phyloP scores from a whole-genome alignment of 177 flowering plant species.

The Vitis hybrid region DNA sequence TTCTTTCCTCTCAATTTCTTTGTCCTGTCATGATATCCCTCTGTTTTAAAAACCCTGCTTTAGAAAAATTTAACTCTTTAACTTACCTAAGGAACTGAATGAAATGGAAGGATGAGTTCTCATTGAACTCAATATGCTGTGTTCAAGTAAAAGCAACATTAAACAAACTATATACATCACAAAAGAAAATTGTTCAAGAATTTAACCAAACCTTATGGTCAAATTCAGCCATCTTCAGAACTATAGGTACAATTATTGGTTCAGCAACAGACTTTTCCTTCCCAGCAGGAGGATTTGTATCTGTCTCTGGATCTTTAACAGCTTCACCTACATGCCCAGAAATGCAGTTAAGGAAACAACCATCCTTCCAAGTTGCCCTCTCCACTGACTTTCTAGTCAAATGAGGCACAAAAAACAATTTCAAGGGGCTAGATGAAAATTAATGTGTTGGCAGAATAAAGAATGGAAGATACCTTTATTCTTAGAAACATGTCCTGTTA shows the following conservation, averaged over 20 bases:
- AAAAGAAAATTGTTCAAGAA: neutral
- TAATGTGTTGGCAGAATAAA: neutral
- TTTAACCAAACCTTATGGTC: conserved; percentile 78
- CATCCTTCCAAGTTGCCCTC: neutral
- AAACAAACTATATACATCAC: neutral
- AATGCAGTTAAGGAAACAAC: conserved; percentile 4
- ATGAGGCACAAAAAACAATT: neutral
- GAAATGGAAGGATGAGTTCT: neutral
- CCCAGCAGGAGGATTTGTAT: conserved; percentile 24
- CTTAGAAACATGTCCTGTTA: conserved; percentile 32
- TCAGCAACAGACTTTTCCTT: conserved; percentile 68
- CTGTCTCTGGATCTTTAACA: conserved; percentile 32
- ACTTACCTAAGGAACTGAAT: too few relatives aligned
- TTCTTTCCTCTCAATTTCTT: too few relatives aligned
- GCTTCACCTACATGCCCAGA: conserved; percentile 43
- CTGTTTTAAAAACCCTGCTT: too few relatives aligned
- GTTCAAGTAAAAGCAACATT: neutral
- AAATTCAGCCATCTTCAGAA: conserved; percentile 95
- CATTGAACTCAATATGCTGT: neutral
- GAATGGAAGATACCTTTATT: conserved; percentile 37
- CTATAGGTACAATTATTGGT: conserved; percentile 83
- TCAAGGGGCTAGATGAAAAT: neutral
- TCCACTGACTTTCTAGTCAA: conserved; percentile 4
- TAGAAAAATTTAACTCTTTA: too few relatives aligned
- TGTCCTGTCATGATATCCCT: too few relatives aligned